Evolutionary conservation across 441 rosid genomes (phyloP), one percentile per base, ranked within the genome.

Genomic region (Gossypium lobatum): DNA sequence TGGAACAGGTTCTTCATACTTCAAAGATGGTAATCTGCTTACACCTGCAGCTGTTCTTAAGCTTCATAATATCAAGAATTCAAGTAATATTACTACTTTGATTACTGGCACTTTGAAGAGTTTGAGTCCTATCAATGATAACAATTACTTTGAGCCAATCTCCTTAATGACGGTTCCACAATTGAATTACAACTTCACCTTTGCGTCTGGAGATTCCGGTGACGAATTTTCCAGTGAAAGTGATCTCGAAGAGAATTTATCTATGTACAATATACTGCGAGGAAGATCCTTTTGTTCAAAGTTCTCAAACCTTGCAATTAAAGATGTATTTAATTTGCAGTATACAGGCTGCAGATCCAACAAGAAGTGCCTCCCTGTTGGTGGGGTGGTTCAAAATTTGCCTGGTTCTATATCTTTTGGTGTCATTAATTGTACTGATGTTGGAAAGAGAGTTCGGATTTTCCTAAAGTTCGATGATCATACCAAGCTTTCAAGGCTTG

Each of bases 31-130:
- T 54, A 57, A 61, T 28, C 11, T 4, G 25, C 70, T 55, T 1
- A 25, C 53, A 16, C 63, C 70, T 50, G 59, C 68, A 0, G 84
- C 71, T 34, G 74, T 80, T 45, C 80, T 86, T 21, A 83, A 78
- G 79, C 79, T 83, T 55, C 63, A 59, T 26, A 76, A 77, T 58
- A 70, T 84, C 21, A 59, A 31, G 62, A 79, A 67, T 62, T 66
- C 75, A 2, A 73, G 71, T 23, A 75, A 45, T 18, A 53, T 86
- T 21, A 75, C 80, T 18, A 77, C 72, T 75, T 62, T 86, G 77
- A 64, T 78, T 28, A 75, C 76, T 16, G 89, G 89, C 70, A 78
- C 77, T 55, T 73, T 86, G 6, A 72, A 75, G 83, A 80, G 81
- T 39, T 65, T 80, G 65, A 74, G 77, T 80, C 65, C 79, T 59